A percentile compares a stretch with the other conserved stretches of the same genome.
Conservation (phyloP, 768 basidiomycete species). For the Phylloporus arenicola region DNA sequence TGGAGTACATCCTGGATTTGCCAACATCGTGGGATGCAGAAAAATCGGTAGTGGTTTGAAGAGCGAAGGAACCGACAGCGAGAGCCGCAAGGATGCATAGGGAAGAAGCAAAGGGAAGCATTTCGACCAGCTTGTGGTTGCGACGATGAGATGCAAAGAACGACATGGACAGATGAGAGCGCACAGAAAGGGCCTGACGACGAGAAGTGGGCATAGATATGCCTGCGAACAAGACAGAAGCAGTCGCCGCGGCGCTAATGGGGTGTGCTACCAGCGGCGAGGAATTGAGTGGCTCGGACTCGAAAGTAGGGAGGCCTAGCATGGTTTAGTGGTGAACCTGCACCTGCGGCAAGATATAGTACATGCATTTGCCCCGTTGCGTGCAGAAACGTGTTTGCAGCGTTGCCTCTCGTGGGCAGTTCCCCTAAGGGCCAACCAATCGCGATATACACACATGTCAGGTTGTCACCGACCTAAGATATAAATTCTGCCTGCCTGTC, state of each 20-base stretch:
- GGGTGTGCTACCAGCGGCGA: constrained; percentile 27
- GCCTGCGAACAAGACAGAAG: constrained; percentile 28
- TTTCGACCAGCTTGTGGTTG: constrained; percentile 32
- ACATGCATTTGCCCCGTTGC: constrained; percentile 21
- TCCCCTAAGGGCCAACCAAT: constrained; percentile 1
- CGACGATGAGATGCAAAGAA: constrained; percentile 7
- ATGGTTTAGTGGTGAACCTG: constrained; percentile 26
- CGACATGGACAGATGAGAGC: constrained; percentile 14
- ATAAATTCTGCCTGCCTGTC: background rate
- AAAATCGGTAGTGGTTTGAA: constrained; percentile 16
- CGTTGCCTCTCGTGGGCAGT: constrained; percentile 21
- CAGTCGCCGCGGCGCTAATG: constrained; percentile 28
- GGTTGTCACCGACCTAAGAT: background rate
- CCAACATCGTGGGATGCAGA: constrained; percentile 18
- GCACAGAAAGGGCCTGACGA: constrained; percentile 28
- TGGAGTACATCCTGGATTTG: constrained; percentile 31
- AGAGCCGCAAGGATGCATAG: constrained; percentile 32
- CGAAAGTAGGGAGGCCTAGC: constrained; percentile 29
- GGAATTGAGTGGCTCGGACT: constrained; percentile 22
- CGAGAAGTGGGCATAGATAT: constrained; percentile 25
- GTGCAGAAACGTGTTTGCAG: constrained; percentile 29
- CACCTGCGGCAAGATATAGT: constrained; percentile 14
- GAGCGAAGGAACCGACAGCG: constrained; percentile 28
- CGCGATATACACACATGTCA: background rate
- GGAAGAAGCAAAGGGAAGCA: constrained; percentile 33